Percentiles rank a stretch among this genome's conserved stretches.
These are phyloP conservation scores for Aspergillus pseudotamarii DNA, from an alignment of 2,329 filamentous ascomycete species.

Conservation along the genomic window DNA sequence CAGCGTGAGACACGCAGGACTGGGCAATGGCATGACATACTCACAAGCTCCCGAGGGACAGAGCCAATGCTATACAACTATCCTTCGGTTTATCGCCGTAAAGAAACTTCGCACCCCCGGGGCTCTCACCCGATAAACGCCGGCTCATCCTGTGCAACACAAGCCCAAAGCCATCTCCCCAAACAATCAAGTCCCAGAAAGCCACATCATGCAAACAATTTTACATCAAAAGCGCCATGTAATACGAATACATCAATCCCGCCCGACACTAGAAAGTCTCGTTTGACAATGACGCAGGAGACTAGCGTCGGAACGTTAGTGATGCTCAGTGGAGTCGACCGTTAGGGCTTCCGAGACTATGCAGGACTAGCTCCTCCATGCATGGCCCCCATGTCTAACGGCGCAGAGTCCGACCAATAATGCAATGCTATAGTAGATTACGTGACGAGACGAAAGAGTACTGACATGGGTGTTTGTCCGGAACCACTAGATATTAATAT, in stretches of 20 bases:
- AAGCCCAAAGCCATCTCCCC: not conserved
- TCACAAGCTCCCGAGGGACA: not conserved
- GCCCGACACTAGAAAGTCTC: not conserved
- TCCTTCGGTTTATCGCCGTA: not conserved
- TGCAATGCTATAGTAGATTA: not conserved
- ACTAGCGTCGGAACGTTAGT: not conserved
- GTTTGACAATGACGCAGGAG: not conserved
- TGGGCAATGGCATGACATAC: not conserved
- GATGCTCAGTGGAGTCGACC: not conserved
- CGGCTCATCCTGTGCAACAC: not conserved
- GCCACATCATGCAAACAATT: not conserved
- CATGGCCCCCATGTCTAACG: not conserved
- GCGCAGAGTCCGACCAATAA: not conserved
- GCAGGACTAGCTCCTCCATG: not conserved
- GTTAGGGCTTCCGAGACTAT: conserved; percentile 1
- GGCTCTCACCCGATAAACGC: not conserved
- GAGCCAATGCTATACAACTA: too few relatives aligned
- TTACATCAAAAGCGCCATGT: not conserved
- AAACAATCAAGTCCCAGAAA: not conserved
- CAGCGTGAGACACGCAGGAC: not conserved
- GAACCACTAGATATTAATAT: not conserved
- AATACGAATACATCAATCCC: not conserved
- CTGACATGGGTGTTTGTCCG: not conserved
- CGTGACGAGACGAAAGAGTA: not conserved
- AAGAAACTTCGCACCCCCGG: not conserved